These are phyloP conservation scores for Mucor velutinosus DNA, from an alignment of 371 early-diverging fungal genomes.

Conservation along the genomic window DNA sequence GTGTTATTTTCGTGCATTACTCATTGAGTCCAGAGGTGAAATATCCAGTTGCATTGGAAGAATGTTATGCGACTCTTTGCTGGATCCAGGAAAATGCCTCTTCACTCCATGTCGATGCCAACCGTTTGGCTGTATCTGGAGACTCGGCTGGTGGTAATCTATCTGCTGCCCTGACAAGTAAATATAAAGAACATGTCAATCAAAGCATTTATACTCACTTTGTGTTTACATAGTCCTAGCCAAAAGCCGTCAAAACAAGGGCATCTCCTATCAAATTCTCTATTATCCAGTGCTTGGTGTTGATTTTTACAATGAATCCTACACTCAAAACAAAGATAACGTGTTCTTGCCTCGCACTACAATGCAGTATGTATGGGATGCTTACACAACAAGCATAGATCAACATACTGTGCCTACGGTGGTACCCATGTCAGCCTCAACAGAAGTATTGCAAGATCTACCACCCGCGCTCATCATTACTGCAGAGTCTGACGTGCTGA, in stretches of 20 bases:
- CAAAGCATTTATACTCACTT: not conserved
- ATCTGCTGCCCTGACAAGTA: conserved; percentile 29
- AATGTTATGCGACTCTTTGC: conserved; percentile 32
- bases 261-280: conserved; percentile 31
- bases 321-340: conserved; percentile 13
- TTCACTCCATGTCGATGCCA: conserved; percentile 21
- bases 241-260: conserved; percentile 23
- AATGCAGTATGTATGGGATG: conserved; percentile 25
- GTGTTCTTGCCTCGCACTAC: conserved; percentile 9
- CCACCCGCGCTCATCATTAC: conserved; percentile 39
- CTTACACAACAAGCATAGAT: conserved; percentile 13
- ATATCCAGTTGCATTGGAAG: conserved; percentile 34
- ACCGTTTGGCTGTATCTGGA: conserved; percentile 31
- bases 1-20: conserved; percentile 31
- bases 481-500: conserved; percentile 38
- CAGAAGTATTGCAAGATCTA: conserved; percentile 30
- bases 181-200: not conserved
- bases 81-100: conserved; percentile 29
- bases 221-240: conserved; percentile 21
- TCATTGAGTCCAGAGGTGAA: conserved; percentile 25
- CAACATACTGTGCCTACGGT: conserved; percentile 5
- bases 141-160: conserved; percentile 45
- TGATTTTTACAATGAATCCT: conserved; percentile 26
- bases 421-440: conserved; percentile 22
- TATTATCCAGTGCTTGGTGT: conserved; percentile 32